Evolutionary conservation across 2,329 filamentous ascomycete species (phyloP).

Genomic region (Colletotrichum neosansevieriae): DNA sequence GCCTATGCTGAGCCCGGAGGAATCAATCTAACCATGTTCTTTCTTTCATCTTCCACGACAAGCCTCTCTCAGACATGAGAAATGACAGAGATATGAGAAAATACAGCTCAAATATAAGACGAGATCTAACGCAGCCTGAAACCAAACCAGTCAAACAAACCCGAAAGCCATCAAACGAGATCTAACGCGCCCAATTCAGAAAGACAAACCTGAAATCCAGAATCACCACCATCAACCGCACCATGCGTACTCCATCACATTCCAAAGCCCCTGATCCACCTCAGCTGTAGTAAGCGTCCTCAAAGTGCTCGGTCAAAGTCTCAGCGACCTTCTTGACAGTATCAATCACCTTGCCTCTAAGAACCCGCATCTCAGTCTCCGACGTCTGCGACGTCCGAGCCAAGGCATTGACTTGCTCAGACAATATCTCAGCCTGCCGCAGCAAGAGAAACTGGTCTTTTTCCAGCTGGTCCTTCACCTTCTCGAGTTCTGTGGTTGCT

Average conservation of each 20-base stretch:
- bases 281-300: background rate
- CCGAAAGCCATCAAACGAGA: background rate
- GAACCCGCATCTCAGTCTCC: background rate
- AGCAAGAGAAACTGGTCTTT: background rate
- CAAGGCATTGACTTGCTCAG: background rate
- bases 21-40: background rate
- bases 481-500: background rate
- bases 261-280: background rate
- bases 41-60: background rate
- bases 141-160: no score
- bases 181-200: background rate
- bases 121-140: no score
- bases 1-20: background rate
- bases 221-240: background rate
- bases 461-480: background rate
- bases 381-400: background rate
- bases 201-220: background rate
- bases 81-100: background rate
- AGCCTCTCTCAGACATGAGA: background rate
- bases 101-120: background rate
- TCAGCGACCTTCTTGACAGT: background rate
- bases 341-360: background rate
- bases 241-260: background rate
- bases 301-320: background rate
- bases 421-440: background rate